Base-by-base conservation (phyloP, 2,329 filamentous ascomycete species). In the Hypomyces rosellus region DNA sequence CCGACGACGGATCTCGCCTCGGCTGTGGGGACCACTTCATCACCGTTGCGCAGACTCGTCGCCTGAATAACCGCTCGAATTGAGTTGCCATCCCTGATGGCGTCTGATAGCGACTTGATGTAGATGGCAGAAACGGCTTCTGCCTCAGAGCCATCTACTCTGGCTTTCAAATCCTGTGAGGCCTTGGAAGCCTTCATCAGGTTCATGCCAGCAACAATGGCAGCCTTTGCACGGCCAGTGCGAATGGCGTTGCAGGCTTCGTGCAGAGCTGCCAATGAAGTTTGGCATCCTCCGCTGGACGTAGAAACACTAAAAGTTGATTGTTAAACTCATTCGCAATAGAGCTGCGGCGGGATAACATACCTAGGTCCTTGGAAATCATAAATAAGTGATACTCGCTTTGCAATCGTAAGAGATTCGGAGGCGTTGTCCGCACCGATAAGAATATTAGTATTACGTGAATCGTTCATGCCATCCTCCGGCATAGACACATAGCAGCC, bases 111-210 rank as follows among this genome's bases (percentile, higher is more conserved):
- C 0, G 59, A 62, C 56, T 76, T 76, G 1, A 77, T 50, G 3
- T 73, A 52, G 3, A 76, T 37, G 20, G 66, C 61, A 1, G 58
- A 66, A 15, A 69, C 57, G 1, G 70, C 73, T 53, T 77, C 74
- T 2, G 69, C 73, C 34, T 44, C 39, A 14, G 25, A 25, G 33
- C 34, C 41, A 44, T 40, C 16, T 30, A 30, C 25, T 30, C 25
- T 30, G 9, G 25, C 25, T 11, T 30, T 30, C 9, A 30, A 30
- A 30, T 30, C 25, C 25, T 30, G 25, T 8, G 25, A 30, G 25
- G 25, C 25, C 11, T 39, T 12, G 7, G 37, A 11, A 22, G 14
- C 33, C 30, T n/a, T 20, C 34, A 45, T 11, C 18, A 38, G 5
- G 14, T 43, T 47, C 5, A 30, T 45, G 30, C 48, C 44, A 14